phyloP scores from a whole-genome alignment of 106 monocot species.

The Platanthera guangdongensis region DNA sequence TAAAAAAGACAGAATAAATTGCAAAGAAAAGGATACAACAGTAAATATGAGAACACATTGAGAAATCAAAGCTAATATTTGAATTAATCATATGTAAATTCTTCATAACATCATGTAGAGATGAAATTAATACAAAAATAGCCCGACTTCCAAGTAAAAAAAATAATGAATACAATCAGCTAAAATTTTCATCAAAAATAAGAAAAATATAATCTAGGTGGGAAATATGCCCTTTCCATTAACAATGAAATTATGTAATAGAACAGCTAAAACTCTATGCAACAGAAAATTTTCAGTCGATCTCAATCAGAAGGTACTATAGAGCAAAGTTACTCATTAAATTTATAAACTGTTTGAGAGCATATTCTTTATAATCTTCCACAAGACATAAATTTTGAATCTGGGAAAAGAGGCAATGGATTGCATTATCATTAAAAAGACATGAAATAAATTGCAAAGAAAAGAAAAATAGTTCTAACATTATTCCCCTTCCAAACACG shows the following conservation, averaged over 20 bases:
- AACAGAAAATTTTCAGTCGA: no score
- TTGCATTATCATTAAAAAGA: background rate
- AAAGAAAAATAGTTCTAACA: conserved; percentile 20
- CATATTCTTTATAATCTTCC: background rate
- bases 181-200: background rate
- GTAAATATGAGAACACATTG: background rate
- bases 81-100: background rate
- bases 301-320: no score
- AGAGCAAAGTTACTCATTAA: no score
- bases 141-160: background rate
- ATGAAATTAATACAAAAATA: background rate
- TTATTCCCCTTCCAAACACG: conserved; percentile 75
- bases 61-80: background rate
- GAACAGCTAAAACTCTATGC: background rate
- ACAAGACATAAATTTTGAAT: background rate
- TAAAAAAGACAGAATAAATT: background rate
- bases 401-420: background rate
- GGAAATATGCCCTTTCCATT: background rate
- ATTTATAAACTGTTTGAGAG: background rate
- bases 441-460: background rate
- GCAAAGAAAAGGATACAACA: background rate
- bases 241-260: background rate
- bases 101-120: background rate
- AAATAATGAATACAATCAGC: background rate
- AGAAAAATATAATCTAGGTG: background rate